Evolutionary conservation across 2,329 filamentous ascomycete species (phyloP).

Genomic region (Fusarium goolgardi): DNA sequence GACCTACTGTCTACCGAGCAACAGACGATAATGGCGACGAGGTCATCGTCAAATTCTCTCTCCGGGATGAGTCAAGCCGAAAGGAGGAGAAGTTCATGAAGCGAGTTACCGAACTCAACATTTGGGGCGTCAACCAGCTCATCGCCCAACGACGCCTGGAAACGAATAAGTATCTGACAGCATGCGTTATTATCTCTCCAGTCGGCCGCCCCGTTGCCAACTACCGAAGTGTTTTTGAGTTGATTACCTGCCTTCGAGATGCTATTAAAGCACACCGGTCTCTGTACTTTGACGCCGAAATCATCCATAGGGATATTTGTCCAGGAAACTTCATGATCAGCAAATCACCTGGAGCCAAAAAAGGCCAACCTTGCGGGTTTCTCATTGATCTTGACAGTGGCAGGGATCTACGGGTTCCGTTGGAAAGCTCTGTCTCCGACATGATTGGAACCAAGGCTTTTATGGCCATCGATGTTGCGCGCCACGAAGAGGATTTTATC

Average conservation of each 20-base stretch:
- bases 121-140: slow-evolving; percentile 29
- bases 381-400: slow-evolving; percentile 41
- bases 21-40: background rate
- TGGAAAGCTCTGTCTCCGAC: slow-evolving; percentile 27
- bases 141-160: slow-evolving; percentile 16
- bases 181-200: slow-evolving; percentile 23
- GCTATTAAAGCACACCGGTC: slow-evolving; percentile 53
- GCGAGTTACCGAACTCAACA: slow-evolving; percentile 22
- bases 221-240: slow-evolving; percentile 48
- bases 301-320: slow-evolving; percentile 54
- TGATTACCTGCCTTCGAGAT: slow-evolving; percentile 52
- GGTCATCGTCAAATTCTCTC: slow-evolving; percentile 38
- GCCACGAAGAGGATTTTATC: background rate
- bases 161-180: background rate
- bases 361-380: slow-evolving; percentile 38
- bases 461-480: slow-evolving; percentile 44
- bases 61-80: slow-evolving; percentile 4
- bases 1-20: slow-evolving; percentile 35
- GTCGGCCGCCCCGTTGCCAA: slow-evolving; percentile 31
- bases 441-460: slow-evolving; percentile 41
- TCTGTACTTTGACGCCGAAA: slow-evolving; percentile 48
- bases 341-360: background rate
- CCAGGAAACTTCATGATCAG: slow-evolving; percentile 55
- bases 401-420: slow-evolving; percentile 31
- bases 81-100: slow-evolving; percentile 33